phyloP scores from a whole-genome alignment of 371 early-diverging fungal genomes.

The Sanchytrium tribonematis region DNA sequence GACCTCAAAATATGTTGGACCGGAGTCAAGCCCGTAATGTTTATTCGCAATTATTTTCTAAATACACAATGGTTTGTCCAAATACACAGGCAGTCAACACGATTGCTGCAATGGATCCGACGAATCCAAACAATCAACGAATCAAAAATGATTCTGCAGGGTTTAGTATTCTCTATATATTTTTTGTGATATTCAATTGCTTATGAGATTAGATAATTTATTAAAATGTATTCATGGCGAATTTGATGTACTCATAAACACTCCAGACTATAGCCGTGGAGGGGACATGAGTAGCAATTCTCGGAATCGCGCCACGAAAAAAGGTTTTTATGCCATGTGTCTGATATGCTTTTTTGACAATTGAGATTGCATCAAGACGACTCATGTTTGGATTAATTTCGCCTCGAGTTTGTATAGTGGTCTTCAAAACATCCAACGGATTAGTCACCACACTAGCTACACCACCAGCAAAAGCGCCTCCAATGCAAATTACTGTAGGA shows the following conservation, averaged over 20 bases:
- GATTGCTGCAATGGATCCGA: no score
- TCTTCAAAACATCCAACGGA: constrained; percentile 76
- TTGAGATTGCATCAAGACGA: constrained; percentile 31
- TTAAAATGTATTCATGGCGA: background rate
- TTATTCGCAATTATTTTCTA: no score
- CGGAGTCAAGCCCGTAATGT: no score
- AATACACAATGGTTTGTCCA: no score
- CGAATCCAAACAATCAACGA: no score
- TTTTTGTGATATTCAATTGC: no score
- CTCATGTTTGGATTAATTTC: constrained; percentile 34
- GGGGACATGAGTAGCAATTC: constrained; percentile 62
- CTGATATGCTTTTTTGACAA: constrained; percentile 38
- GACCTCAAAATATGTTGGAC: no score
- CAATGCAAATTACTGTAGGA: constrained; percentile 48
- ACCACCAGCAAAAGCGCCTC: constrained; percentile 70
- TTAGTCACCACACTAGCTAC: constrained; percentile 1
- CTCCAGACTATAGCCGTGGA: constrained; percentile 76
- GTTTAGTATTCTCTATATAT: no score
- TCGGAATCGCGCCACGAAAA: constrained; percentile 44
- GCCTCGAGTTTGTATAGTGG: constrained; percentile 67
- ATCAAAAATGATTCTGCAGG: no score
- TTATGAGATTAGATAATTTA: no score
- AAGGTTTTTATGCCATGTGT: constrained; percentile 47
- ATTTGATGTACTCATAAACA: constrained; percentile 4
- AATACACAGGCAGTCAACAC: no score